phyloP scores from a whole-genome alignment of 177 flowering plant genomes.

The Vitis hybrid region DNA sequence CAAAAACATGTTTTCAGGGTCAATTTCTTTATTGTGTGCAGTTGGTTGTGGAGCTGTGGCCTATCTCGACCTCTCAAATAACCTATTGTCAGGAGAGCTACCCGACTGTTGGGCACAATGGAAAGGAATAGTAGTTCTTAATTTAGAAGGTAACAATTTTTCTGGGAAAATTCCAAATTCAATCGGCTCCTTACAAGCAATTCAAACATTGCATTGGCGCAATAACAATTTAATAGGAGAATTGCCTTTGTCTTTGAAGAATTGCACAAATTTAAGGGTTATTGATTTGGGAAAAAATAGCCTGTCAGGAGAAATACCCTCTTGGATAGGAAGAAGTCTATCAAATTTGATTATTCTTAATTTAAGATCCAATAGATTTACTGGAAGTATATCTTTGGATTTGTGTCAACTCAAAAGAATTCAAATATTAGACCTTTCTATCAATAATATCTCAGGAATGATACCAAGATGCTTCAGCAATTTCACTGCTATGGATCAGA shows the following conservation, averaged over 20 bases:
- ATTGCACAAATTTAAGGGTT: too few species aligned
- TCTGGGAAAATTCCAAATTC: background rate
- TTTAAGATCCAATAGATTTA: too few species aligned
- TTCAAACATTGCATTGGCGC: too few species aligned
- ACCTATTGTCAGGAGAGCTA: background rate
- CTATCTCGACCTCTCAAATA: background rate
- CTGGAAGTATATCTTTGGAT: background rate
- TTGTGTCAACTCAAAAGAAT: background rate
- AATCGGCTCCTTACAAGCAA: background rate
- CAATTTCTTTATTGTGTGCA: background rate
- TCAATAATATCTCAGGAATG: background rate
- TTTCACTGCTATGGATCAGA: background rate
- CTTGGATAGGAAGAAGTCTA: background rate
- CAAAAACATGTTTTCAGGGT: too few species aligned
- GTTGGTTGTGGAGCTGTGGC: background rate
- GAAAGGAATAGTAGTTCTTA: background rate
- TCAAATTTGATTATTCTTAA: background rate
- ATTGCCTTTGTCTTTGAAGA: too few species aligned
- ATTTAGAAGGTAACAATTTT: background rate
- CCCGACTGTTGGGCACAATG: background rate
- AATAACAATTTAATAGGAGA: too few species aligned
- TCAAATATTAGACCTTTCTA: background rate
- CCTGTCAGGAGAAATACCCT: background rate
- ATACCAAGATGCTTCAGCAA: background rate
- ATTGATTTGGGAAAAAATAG: background rate